Base-by-base conservation (phyloP, 192 early-diverging fungal species). In the Helicostylum pulchrum region DNA sequence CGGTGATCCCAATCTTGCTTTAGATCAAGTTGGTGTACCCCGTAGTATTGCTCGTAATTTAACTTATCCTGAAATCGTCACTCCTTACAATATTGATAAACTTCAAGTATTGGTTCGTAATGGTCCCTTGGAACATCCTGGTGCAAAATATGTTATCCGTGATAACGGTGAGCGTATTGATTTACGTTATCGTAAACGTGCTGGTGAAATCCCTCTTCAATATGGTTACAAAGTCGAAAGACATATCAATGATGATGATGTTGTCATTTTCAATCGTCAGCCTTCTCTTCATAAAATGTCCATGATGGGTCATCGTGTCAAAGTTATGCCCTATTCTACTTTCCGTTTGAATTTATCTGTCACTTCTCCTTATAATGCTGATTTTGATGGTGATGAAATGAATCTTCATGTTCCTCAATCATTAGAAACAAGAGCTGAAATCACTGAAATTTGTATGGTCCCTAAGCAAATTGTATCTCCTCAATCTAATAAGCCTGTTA, bases 331-430 rank as follows among this genome's bases (percentile, higher is more conserved):
- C 3, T 97, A 95, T 77, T 98, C 95, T 23, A 99, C 97, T 8
- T 99, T 99, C 85, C 87, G 97, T 19, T 79, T 99, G 39, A 99
- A 98, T 64, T 81, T 99, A 26, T 98, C 95, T 11, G 97, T 97
- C 55, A 97, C 95, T 7, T 88, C 92, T 47, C 97, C 97, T 19
- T 99, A 99, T 73, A 99, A 99, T 66, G 97, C 95, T 47, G 97
- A 99, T 85, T 99, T 99, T 80, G 97, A 99, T 74, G 97, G 97
- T 57, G 97, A 99, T 72, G 97, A 99, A 77, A 99, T 99, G 97
- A 99, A 99, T 78, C 75, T 99, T 82, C 97, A 99, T 74, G 94
- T 96, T 15, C 97, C 97, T 15, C 95, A 98, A 77, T 95, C 95
- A 9, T 88, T 95, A 50, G 94, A 98, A 80, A 94, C 94, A 10